These are phyloP conservation scores for Withania somnifera DNA, from an alignment of 305 asterid species.

Conservation along the genomic window DNA sequence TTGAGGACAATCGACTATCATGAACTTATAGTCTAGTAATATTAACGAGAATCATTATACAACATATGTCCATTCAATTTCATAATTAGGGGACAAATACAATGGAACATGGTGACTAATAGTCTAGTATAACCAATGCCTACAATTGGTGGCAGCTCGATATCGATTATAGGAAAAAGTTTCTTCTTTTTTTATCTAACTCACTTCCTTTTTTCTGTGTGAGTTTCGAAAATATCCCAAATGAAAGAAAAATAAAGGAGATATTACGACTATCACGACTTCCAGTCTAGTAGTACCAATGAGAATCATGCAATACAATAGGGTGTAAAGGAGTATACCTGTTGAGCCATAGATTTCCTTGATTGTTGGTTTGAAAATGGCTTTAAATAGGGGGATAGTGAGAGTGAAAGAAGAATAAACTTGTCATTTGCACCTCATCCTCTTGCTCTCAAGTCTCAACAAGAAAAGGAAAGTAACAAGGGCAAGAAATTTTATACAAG, in stretches of 20 bases:
- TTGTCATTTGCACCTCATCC: neutral
- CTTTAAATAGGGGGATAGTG: neutral
- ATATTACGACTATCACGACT: too few species aligned
- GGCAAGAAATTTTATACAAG: neutral
- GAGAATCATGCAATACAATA: neutral
- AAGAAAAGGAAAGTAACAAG: neutral
- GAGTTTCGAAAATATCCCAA: too few species aligned
- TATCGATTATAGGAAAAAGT: too few species aligned
- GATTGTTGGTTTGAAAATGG: neutral
- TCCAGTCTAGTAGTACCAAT: too few species aligned
- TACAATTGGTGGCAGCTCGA: neutral
- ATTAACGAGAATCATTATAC: neutral
- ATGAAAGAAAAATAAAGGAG: too few species aligned
- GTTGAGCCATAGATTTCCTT: conserved; percentile 31
- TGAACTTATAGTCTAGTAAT: neutral
- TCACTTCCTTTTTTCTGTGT: too few species aligned
- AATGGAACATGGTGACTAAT: neutral
- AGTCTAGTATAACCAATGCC: neutral
- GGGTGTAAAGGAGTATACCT: conserved; percentile 19
- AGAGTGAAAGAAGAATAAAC: neutral
- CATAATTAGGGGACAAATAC: neutral
- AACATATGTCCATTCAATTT: too few species aligned
- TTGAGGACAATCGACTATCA: too few species aligned
- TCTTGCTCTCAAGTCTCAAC: neutral
- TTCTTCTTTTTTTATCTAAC: too few species aligned